Conservation (phyloP, 805 yeast species). For the Jamesozyma rosinii region DNA sequence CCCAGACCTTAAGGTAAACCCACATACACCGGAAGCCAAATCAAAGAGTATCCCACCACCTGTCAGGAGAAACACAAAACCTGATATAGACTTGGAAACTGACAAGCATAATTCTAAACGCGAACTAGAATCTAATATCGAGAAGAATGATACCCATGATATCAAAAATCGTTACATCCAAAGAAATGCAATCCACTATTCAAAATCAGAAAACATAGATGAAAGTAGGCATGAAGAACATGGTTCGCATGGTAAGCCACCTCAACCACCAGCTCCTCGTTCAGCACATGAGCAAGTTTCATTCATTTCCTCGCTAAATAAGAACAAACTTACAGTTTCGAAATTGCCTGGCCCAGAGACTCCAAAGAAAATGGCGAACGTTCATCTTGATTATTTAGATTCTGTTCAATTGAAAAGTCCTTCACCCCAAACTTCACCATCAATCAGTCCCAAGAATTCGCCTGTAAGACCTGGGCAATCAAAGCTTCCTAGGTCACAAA, state of each 20-base stretch:
- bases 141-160: background rate
- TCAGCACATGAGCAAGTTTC: constrained; percentile 3
- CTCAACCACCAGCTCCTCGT: constrained; percentile 7
- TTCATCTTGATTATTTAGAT: constrained; percentile 16
- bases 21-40: background rate
- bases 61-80: background rate
- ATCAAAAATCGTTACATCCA: background rate
- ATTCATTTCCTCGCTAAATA: constrained; percentile 14
- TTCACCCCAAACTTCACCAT: constrained; percentile 1
- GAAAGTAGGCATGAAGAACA: background rate
- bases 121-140: too few relatives aligned
- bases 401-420: constrained; percentile 14
- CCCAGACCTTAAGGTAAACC: background rate
- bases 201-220: background rate
- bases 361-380: background rate
- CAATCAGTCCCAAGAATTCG: background rate
- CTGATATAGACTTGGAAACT: background rate
- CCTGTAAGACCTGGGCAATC: background rate
- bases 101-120: background rate
- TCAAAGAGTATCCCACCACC: background rate
- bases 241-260: background rate
- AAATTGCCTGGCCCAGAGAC: background rate
- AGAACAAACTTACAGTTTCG: constrained; percentile 13
- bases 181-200: background rate
- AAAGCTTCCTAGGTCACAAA: constrained; percentile 9